Evolutionary conservation across 176 grass and related monocot species (phyloP), one percentile per base, ranked within the genome.

Genomic region (Panicum miliaceum): DNA sequence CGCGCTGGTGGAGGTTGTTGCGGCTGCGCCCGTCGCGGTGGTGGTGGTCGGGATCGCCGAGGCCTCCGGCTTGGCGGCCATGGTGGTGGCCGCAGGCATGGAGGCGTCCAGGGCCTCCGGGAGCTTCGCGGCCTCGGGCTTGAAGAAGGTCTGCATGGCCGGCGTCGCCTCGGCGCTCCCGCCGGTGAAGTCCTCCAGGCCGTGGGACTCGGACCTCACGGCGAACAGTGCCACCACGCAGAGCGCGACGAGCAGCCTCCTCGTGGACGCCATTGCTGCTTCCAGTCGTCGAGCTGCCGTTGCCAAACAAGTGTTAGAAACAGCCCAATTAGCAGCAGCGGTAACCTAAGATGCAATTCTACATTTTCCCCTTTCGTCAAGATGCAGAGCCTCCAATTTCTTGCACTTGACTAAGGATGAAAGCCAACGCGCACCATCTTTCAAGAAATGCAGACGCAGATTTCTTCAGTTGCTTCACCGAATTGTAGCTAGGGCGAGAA

Each of bases 91-190:
- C 13, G 75, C 59, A 16, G 76, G 76, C 62, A 47, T 59, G 62
- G 41, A 32, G 11, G 25, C 1, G 81, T 79, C 87, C 16, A 90
- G 59, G 48, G 74, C 58, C 80, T 90, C 73, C 67, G 88, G 88
- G 27, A 90, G 88, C 84, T 53, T 29, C 48, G 84, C 84, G 58
- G 79, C 88, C 74, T 90, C 74, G 12, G 88, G 84, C 88, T 90
- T 90, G 84, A 90, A 90, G 84, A 90, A 90, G 79, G 45, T 65
- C 22, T 32, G 40, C 88, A 86, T 90, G 67, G 0, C 25, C 29
- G 84, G 58, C 50, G 84, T 73, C 58, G 66, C 19, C 48, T 86
- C 58, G 40, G 41, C 23, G 41, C 51, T 81, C 27, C 66, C 40
- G 38, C 42, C 51, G 19, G 26, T 2, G 60, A 75, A 86, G 18